These are phyloP conservation scores for Vitis rotundifolia DNA, from an alignment of 164 flowering plant species.

Conservation along the genomic window DNA sequence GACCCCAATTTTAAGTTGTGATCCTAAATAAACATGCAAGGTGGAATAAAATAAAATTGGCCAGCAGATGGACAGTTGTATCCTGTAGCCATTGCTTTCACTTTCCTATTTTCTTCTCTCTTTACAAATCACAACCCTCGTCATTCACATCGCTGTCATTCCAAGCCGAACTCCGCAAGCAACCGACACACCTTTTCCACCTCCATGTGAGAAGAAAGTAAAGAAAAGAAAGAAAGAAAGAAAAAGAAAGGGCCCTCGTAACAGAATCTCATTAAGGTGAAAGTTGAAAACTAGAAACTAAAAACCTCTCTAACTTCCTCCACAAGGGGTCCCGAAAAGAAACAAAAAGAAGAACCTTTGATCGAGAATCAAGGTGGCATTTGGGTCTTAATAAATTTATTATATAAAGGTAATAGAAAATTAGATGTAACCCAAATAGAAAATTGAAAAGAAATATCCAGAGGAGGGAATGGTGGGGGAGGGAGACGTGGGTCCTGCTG, in stretches of 20 bases:
- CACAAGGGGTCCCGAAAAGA: not conserved
- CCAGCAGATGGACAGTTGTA: constrained; percentile 13
- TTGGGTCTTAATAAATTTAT: no score
- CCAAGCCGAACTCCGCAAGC: constrained; percentile 25
- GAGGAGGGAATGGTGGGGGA: not conserved
- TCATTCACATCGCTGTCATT: constrained; percentile 13
- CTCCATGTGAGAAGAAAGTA: no score
- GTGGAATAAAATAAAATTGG: not conserved
- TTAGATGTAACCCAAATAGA: constrained; percentile 8
- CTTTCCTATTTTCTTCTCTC: not conserved
- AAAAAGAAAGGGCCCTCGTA: no score
- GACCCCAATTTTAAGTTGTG: no score
- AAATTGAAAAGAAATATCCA: constrained; percentile 30
- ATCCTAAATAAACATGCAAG: no score
- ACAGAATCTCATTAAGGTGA: constrained; percentile 1
- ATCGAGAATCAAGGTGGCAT: not conserved
- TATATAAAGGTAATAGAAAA: not conserved
- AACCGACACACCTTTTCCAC: constrained; percentile 16
- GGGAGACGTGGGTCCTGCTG: constrained; percentile 28
- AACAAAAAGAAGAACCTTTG: not conserved
- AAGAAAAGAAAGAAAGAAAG: no score
- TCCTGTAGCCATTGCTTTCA: constrained; percentile 7
- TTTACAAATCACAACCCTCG: not conserved
- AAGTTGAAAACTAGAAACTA: no score
- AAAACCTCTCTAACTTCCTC: not conserved